Evolutionary conservation across 805 yeast genomes (phyloP), one percentile per base, ranked within the genome.

Genomic region (Dipodascus geniculatus): DNA sequence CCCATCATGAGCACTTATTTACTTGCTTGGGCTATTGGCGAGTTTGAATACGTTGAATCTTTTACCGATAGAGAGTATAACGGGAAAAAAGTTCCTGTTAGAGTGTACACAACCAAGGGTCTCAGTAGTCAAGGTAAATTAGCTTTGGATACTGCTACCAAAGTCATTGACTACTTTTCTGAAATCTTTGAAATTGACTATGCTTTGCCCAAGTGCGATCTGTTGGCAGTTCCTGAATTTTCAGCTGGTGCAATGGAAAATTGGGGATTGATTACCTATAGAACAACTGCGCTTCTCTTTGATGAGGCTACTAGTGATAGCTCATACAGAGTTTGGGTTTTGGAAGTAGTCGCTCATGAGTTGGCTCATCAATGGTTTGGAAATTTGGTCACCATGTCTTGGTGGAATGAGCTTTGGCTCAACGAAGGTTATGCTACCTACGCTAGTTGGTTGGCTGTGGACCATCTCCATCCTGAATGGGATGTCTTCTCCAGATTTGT

Each of bases 291-390:
- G 42, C 63, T 81, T 56, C 73, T 75, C 66, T 83, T 83, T 59
- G 91, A 84, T 65, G 87, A 86, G 58, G 77, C 79, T 61, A 78
- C 78, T 62, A 80, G 93, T 51, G 80, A 63, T 69, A 79, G 58
- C 61, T 73, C 68, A 60, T 78, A 75, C 67, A 79, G 83, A 66
- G 81, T 81, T 65, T 83, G 83, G 57, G 93, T 87, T 28, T 82
- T 88, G 3, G 85, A 85, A 63, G 95, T 87, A 33, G 85, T 87
- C 24, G 82, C 84, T 55, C 96, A 87, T 69, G 96, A 87, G 69
- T 73, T 87, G 55, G 95, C 95, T 9, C 96, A 87, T 68, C 93
- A 87, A 65, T 87, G 95, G 95, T 87, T 87, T 63, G 95, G 96
- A 54, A 83, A 87, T 68, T 76, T 84, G 61, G 91, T 86, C 56